Evolutionary conservation across 768 basidiomycete species (phyloP).

Genomic region (Chalciporus piperatus): DNA sequence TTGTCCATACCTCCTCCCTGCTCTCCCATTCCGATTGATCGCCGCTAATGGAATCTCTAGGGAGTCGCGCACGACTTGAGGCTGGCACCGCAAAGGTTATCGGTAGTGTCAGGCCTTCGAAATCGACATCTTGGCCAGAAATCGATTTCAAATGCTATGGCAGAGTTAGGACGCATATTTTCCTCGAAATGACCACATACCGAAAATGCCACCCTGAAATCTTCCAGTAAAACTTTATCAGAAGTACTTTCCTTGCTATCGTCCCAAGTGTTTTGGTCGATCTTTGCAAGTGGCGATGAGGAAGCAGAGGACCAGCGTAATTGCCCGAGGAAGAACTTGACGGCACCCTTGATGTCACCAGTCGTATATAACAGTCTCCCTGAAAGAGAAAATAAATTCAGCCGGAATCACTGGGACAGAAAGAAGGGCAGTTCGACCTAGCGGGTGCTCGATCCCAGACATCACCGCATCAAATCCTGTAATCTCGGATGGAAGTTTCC

Average conservation of each 20-base stretch:
- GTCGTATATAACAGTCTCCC: slow-evolving; percentile 88
- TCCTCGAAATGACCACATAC: slow-evolving; percentile 41
- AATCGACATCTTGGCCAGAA: slow-evolving; percentile 41
- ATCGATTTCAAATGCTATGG: slow-evolving; percentile 70
- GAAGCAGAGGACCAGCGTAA: slow-evolving; percentile 46
- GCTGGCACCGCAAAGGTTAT: slow-evolving; percentile 61
- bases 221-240: slow-evolving; percentile 77
- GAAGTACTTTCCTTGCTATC: slow-evolving; percentile 35
- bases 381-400: slow-evolving; percentile 27
- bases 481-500: slow-evolving; percentile 35
- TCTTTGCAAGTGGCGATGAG: slow-evolving; percentile 16
- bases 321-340: slow-evolving; percentile 72
- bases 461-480: slow-evolving; percentile 61
- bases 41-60: slow-evolving; percentile 45
- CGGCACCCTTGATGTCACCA: slow-evolving; percentile 77
- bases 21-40: slow-evolving; percentile 54
- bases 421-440: slow-evolving; percentile 45
- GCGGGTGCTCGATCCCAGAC: slow-evolving; percentile 74
- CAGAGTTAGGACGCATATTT: neutral
- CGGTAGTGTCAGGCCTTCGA: slow-evolving; percentile 56
- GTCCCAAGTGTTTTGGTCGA: slow-evolving; percentile 19
- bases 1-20: slow-evolving; percentile 63
- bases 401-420: slow-evolving; percentile 1
- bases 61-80: slow-evolving; percentile 56
- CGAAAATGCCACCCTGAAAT: slow-evolving; percentile 83